These are phyloP conservation scores for Spirogloea muscicola DNA, from an alignment of 139 green algal species.

Conservation along the genomic window DNA sequence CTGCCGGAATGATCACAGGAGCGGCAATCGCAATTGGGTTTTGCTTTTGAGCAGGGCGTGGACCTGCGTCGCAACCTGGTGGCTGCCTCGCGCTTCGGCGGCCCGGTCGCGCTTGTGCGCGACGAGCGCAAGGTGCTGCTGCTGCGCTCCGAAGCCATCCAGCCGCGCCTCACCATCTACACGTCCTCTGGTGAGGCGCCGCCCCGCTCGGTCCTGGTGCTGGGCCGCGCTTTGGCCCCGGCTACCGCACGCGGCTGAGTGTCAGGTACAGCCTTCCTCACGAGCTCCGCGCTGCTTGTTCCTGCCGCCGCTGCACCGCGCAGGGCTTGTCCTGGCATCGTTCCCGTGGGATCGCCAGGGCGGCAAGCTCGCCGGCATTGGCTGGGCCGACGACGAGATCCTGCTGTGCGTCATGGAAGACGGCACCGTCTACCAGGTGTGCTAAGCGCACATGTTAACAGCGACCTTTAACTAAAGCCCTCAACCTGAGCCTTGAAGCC, in stretches of 20 bases:
- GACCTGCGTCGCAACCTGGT: constrained; percentile 47
- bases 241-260: too few species aligned
- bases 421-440: constrained; percentile 54
- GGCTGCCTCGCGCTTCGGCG: constrained; percentile 60
- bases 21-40: constrained; percentile 6
- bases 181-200: constrained; percentile 59
- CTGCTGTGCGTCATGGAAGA: constrained; percentile 67
- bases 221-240: too few species aligned
- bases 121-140: constrained; percentile 77
- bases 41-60: constrained; percentile 2
- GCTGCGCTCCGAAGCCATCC: constrained; percentile 39
- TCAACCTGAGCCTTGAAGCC: too few species aligned
- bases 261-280: too few species aligned
- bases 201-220: too few species aligned
- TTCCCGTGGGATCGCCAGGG: constrained; percentile 67
- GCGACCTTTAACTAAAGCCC: too few species aligned
- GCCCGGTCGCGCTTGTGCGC: constrained; percentile 72
- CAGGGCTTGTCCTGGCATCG: constrained; percentile 44
- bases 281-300: too few species aligned
- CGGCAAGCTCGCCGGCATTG: constrained; percentile 62
- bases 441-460: too few species aligned
- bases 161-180: constrained; percentile 66
- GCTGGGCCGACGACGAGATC: constrained; percentile 67
- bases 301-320: too few species aligned
- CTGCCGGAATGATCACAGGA: too few species aligned